Percentiles rank a stretch among this genome's conserved stretches.
Conservation (phyloP, 495 filamentous ascomycete genomes). For the Xylaria telfairii region DNA sequence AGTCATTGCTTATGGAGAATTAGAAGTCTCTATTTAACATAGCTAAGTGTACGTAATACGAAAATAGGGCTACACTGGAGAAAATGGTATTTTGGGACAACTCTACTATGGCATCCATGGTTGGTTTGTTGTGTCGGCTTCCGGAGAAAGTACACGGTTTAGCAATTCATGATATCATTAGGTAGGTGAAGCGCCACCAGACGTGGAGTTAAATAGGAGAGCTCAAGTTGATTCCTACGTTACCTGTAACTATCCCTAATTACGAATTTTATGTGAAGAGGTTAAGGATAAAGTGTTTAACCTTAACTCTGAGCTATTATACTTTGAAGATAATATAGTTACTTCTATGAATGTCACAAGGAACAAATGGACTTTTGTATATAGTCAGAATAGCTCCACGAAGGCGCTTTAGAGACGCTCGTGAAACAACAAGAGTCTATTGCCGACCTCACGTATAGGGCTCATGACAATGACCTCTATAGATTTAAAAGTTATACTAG, state of each 20-base stretch:
- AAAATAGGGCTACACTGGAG: not conserved
- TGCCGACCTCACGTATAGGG: too few species aligned
- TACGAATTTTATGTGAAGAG: not conserved
- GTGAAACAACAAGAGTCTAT: too few species aligned
- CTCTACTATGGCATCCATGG: not conserved
- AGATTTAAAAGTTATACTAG: too few species aligned
- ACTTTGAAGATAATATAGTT: not conserved
- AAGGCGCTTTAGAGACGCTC: too few species aligned
- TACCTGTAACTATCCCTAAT: not conserved
- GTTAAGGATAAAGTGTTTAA: not conserved
- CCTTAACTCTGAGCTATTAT: not conserved
- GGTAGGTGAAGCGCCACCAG: not conserved
- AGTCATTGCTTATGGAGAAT: not conserved
- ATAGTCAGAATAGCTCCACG: too few species aligned
- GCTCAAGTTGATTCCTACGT: not conserved
- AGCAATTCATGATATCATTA: not conserved
- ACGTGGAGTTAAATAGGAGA: not conserved
- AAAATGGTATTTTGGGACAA: not conserved
- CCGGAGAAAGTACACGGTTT: not conserved
- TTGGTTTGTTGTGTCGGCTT: not conserved
- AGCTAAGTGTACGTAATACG: not conserved
- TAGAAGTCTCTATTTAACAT: not conserved
- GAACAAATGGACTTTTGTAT: too few species aligned
- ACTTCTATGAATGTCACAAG: too few species aligned
- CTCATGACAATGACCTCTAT: too few species aligned